A percentile compares a stretch with the other conserved stretches of the same genome.
These are phyloP conservation scores for Laguncularia racemosa DNA, from an alignment of 345 rosid species.

Conservation along the genomic window DNA sequence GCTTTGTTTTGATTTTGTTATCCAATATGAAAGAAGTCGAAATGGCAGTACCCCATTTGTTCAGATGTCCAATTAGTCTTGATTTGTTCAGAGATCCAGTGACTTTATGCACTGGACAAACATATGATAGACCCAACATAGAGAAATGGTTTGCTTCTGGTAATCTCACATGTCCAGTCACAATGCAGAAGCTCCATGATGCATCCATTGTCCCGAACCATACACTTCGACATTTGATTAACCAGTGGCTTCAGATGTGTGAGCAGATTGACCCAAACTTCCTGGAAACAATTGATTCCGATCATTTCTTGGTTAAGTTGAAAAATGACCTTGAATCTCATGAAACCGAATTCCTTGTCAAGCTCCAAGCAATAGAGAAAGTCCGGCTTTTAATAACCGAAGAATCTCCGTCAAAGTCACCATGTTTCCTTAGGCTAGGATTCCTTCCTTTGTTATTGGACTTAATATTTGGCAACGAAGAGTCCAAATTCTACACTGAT, in stretches of 20 bases:
- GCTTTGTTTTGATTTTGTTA: no score
- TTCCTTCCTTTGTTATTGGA: slow-evolving; percentile 39
- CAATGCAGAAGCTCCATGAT: slow-evolving; percentile 68
- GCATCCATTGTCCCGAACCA: slow-evolving; percentile 52
- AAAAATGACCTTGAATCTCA: slow-evolving; percentile 33
- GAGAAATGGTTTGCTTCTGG: slow-evolving; percentile 57
- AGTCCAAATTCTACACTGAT: slow-evolving; percentile 13
- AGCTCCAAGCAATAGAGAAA: slow-evolving; percentile 22
- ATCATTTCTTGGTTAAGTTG: slow-evolving; percentile 18
- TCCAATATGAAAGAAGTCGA: slow-evolving; percentile 12
- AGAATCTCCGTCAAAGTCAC: slow-evolving; percentile 19
- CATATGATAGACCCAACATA: slow-evolving; percentile 58
- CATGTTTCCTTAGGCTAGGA: slow-evolving; percentile 27
- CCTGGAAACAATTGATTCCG: slow-evolving; percentile 7
- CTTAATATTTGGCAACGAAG: slow-evolving; percentile 24
- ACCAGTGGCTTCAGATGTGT: slow-evolving; percentile 39
- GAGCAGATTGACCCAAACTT: slow-evolving; percentile 17
- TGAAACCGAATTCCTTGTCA: slow-evolving; percentile 12
- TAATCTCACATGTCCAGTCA: slow-evolving; percentile 61
- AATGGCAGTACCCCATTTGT: slow-evolving; percentile 43
- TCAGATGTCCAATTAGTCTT: slow-evolving; percentile 63
- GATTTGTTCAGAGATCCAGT: slow-evolving; percentile 66
- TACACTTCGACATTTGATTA: slow-evolving; percentile 52
- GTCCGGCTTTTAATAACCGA: slow-evolving; percentile 13
- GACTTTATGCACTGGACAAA: slow-evolving; percentile 62